Percentiles rank a stretch among this genome's conserved stretches.
Evolutionary conservation across 345 rosid species (phyloP).

Genomic region (Arabidopsis thaliana): TAIR10.1 NC_003070.9:24155501-24156000

Average conservation of each 20-base stretch:
- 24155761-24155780: not conserved
- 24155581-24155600: slow-evolving; percentile 7
- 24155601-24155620: not conserved
- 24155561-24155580: slow-evolving; percentile 48
- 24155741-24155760: not conserved
- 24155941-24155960: not conserved
- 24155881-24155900: not conserved
- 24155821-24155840: not conserved
- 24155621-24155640: slow-evolving; percentile 6
- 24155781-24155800: not conserved
- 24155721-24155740: not conserved
- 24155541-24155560: slow-evolving; percentile 61
- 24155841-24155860: not conserved
- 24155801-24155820: not conserved
- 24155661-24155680: not conserved
- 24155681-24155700: not conserved
- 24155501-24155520: slow-evolving; percentile 90
- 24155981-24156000: not conserved
- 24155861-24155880: not conserved
- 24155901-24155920: not conserved
- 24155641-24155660: not conserved
- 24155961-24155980: not conserved
- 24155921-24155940: not conserved
- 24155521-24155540: slow-evolving; percentile 78
- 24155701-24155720: not conserved